Conservation (phyloP, 352 stramenopile species). For the Globisporangium cylindrosporum region DNA sequence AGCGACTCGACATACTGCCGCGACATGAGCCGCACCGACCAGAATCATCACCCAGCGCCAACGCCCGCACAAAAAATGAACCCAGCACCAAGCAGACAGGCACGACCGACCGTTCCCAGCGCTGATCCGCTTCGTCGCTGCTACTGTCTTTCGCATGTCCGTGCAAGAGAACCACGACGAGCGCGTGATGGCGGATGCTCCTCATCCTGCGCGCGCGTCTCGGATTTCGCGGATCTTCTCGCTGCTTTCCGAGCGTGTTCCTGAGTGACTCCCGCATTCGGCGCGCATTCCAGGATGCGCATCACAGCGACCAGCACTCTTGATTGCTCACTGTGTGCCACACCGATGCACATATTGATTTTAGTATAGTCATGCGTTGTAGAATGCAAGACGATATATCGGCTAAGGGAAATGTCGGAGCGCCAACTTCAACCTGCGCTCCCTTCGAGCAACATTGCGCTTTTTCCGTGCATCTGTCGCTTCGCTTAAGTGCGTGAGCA, state of each 20-base stretch:
- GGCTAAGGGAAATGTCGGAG: neutral
- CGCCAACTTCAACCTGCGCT: neutral
- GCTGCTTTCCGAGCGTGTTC: slow-evolving; percentile 3
- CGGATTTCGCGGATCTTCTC: neutral
- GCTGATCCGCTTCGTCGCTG: neutral
- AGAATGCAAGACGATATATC: neutral
- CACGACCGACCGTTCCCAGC: slow-evolving; percentile 9
- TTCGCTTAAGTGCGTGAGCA: neutral
- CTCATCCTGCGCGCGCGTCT: neutral
- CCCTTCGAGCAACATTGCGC: neutral
- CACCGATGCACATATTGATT: neutral
- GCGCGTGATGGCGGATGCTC: slow-evolving; percentile 7
- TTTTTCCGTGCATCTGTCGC: too few relatives aligned
- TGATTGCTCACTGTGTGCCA: neutral
- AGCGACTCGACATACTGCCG: neutral
- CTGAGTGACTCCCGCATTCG: slow-evolving; percentile 6
- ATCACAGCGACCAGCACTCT: neutral
- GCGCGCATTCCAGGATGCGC: slow-evolving; percentile 6
- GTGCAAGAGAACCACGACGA: slow-evolving; percentile 11
- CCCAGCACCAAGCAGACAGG: neutral
- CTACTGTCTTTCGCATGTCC: neutral
- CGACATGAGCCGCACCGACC: slow-evolving; percentile 5
- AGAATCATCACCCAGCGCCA: neutral
- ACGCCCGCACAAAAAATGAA: neutral
- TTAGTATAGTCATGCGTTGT: neutral